phyloP scores from a whole-genome alignment of 176 grass and related monocot species.

The Triticum monococcum region DNA sequence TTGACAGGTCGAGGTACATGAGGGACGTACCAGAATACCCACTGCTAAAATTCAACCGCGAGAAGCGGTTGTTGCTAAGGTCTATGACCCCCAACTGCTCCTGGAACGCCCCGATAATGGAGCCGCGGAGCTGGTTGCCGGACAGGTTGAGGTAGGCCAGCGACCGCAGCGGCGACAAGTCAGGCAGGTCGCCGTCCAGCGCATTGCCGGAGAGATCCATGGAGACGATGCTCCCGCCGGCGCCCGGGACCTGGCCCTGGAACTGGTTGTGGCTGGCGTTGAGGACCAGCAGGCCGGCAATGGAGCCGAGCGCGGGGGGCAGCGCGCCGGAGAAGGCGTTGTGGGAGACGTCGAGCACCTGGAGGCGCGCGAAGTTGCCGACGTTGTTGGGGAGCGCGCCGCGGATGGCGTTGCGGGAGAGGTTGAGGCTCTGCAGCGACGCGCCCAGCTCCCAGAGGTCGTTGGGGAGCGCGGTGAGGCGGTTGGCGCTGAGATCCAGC shows the following conservation, averaged over 20 bases:
- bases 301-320: constrained; percentile 53
- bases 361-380: constrained; percentile 62
- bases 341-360: constrained; percentile 70
- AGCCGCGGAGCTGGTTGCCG: constrained; percentile 50
- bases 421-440: constrained; percentile 67
- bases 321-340: constrained; percentile 67
- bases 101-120: constrained; percentile 42
- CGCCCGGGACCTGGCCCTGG: constrained; percentile 39
- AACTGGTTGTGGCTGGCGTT: constrained; percentile 62
- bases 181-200: constrained; percentile 57
- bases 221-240: constrained; percentile 33
- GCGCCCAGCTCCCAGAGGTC: constrained; percentile 79
- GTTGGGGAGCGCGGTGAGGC: constrained; percentile 54
- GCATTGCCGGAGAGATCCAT: constrained; percentile 77
- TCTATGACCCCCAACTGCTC: constrained; percentile 63
- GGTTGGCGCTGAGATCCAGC: constrained; percentile 78
- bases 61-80: constrained; percentile 84
- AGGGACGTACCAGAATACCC: constrained; percentile 56
- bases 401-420: constrained; percentile 66
- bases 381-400: constrained; percentile 69
- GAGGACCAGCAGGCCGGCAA: constrained; percentile 46
- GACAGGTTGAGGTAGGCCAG: constrained; percentile 82
- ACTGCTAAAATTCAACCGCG: constrained; percentile 51
- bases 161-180: constrained; percentile 54
- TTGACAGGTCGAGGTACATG: constrained; percentile 77